Base-by-base conservation (phyloP, 352 stramenopile species). In the Pythium myriotylum region DNA sequence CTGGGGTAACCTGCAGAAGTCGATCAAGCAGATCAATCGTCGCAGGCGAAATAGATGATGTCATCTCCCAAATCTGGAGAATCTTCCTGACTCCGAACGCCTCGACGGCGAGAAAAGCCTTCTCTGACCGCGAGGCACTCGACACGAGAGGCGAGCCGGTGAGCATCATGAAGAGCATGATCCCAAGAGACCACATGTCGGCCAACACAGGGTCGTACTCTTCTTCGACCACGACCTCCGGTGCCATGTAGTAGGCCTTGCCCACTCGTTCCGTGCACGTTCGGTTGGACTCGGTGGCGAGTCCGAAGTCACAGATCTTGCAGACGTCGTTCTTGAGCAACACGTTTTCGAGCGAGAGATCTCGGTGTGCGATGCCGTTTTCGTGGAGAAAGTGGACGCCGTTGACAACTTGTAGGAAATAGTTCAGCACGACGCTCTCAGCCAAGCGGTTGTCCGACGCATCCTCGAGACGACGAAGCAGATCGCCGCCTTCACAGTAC, bases 151-250 rank as follows among this genome's bases (percentile, higher is more conserved):
- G 68, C 1, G 74, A 79, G 1, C 73, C 70, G 14, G 68, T 76
- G 24, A 82, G 65, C 61, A 84, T 65, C 45, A 81, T 69, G 62
- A 81, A 82, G 29, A 79, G 59, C 54, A 82, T 72, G 48, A 82
- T 68, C 14, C 76, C 72, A 1, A 84, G 46, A 2, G 76, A 84
- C 76, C 76, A 84, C 33, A 82, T 62, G 22, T 84, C 76, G 12
- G 72, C 70, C 40, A 67, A 72, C 22, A 59, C 40, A 0, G 75
- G 75, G 51, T 84, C 68, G 60, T 84, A 81, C 13, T 29, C 26
- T 2, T 19, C 40, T 13, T 16, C 22, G 6, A 40, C 55, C 40
- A 62, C 43, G 22, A 63, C 49, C 42, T 70, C 51, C 35, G 47
- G 61, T 37, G 66, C 58, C 64, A 72, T 77, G 62, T 72, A 75